Base-by-base conservation (phyloP, 2,329 filamentous ascomycete genomes). In the Aureobasidium vineae region DNA sequence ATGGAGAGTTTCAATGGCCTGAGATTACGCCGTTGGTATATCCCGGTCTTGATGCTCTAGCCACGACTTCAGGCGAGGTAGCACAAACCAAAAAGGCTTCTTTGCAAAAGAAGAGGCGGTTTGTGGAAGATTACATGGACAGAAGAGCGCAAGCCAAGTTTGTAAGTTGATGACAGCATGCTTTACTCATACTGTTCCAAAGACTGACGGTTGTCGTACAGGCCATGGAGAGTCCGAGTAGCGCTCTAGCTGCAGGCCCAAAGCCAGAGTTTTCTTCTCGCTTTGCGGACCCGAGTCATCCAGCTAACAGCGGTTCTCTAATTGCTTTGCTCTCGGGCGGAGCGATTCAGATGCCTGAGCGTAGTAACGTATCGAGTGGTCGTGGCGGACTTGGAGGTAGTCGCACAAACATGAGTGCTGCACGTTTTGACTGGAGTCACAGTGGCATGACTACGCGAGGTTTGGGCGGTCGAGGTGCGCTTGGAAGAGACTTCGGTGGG, bases 261-360 rank as follows among this genome's bases (percentile, higher is more conserved):
- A 63, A 80, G 83, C 64, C 81, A 80, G 0, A 75, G 75, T 47
- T 79, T 77, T 19, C 69, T 72, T 83, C 80, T 5, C 77, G 81
- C 26, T 83, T 81, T 69, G 78, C 79, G 8, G 83, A 86, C 68
- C 83, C 83, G 0, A 82, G 79, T 67, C 80, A 85, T 68, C 77
- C 82, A 0, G 81, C 79, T 38, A 82, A 80, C 69, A 82, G 77
- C 33, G 83, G 83, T 2, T 79, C 78, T 7, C 72, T 84, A 10
- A 70, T 84, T 3, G 76, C 79, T 0, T 71, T 85, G 2, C 68
- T 84, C 1, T 82, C 79, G 0, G 83, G 82, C 1, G 83, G 83
- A 0, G 71, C 73, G 5, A 50, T 82, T 15, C 63, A 65, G 31
- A 41, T 53, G 21, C 60, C 60, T 2, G 36, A 52, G 5, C 60